These are phyloP conservation scores for Candida labiduridarum DNA, from an alignment of 1,139 yeast genomes.

Conservation along the genomic window DNA sequence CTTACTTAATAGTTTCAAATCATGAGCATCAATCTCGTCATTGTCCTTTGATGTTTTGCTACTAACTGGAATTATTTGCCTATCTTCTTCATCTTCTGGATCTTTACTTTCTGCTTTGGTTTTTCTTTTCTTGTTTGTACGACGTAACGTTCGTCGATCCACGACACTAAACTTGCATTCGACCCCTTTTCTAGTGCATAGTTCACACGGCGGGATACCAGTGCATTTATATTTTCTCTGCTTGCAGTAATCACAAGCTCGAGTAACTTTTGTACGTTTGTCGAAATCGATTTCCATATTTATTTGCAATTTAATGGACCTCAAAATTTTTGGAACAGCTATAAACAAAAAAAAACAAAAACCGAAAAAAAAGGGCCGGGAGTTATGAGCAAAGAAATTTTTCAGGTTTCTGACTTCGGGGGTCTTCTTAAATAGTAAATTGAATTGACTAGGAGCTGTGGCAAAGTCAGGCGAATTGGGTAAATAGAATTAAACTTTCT, in stretches of 20 bases:
- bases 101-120: constrained; percentile 1
- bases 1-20: constrained; percentile 11
- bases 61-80: not conserved
- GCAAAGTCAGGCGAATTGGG: not conserved
- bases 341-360: not conserved
- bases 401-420: not conserved
- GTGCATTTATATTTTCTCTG: constrained; percentile 37
- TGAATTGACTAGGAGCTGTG: not conserved
- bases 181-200: constrained; percentile 26
- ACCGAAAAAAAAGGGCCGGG: not conserved
- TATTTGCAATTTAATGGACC: not conserved
- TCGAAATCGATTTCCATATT: constrained; percentile 14
- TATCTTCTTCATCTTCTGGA: not conserved
- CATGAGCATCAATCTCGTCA: constrained; percentile 12
- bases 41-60: constrained; percentile 6
- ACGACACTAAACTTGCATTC: constrained; percentile 28
- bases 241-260: constrained; percentile 44
- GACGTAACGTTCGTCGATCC: constrained; percentile 22
- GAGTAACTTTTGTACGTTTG: constrained; percentile 32
- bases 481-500: not conserved
- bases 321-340: not conserved
- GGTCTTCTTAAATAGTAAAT: not conserved
- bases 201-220: constrained; percentile 30
- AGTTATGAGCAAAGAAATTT: not conserved
- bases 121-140: constrained; percentile 16